Conservation (phyloP, 148 eudicot genomes). For the Rhododendron henanense region DNA sequence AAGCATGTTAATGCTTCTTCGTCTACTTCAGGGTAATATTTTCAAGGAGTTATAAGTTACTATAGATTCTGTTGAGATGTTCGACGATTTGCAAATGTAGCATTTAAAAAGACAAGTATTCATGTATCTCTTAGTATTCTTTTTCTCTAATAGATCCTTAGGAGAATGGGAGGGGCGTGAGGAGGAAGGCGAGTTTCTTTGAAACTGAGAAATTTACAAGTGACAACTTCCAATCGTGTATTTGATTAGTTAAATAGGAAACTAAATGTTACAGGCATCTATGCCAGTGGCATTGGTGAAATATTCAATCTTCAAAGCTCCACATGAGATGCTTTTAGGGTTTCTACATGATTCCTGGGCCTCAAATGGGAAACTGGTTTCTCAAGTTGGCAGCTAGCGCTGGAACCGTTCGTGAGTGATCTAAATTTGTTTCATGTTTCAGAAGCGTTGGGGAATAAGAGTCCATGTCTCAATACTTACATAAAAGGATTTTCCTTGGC, state of each 20-base stretch:
- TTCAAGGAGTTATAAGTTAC: neutral
- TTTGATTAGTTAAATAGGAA: neutral
- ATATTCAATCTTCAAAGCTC: neutral
- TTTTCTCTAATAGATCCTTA: neutral
- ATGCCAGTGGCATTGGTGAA: neutral
- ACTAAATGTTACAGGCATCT: neutral
- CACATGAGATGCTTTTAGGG: neutral
- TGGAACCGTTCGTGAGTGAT: neutral
- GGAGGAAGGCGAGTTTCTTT: neutral
- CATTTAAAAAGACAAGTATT: neutral
- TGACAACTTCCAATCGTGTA: neutral
- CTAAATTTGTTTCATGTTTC: neutral
- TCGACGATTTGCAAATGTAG: neutral
- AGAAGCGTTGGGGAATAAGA: neutral
- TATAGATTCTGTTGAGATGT: neutral
- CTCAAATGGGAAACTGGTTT: neutral
- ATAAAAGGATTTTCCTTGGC: neutral
- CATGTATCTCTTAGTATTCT: neutral
- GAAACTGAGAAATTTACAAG: neutral
- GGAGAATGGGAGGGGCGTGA: neutral
- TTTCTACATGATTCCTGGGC: neutral
- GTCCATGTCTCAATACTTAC: neutral
- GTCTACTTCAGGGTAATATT: conserved; percentile 70
- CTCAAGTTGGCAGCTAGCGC: neutral
- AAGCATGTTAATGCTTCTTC: conserved; percentile 78